These are phyloP conservation scores for Termitomyces sp. DNA, from an alignment of 768 basidiomycete genomes.

Conservation along the genomic window DNA sequence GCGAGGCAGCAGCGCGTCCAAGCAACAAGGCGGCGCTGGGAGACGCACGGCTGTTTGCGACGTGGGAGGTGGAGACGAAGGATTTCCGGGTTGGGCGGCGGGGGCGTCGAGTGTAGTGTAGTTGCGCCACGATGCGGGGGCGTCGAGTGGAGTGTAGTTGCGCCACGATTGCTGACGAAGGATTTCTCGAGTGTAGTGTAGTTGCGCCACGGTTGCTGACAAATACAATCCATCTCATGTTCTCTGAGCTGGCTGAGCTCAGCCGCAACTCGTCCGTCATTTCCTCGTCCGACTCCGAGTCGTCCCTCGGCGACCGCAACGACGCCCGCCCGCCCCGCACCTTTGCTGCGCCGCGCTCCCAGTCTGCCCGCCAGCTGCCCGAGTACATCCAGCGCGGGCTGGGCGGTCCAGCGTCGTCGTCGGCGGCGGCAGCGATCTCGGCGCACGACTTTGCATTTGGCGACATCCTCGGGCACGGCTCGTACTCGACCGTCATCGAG, in stretches of 20 bases:
- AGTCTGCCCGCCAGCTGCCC: constrained; percentile 25
- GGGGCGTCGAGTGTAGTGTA: constrained; percentile 15
- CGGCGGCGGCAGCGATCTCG: constrained; percentile 28
- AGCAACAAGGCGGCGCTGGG: constrained; percentile 36
- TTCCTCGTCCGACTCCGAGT: constrained; percentile 55
- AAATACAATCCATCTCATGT: constrained; percentile 5
- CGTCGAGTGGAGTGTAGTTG: not conserved
- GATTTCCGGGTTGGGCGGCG: constrained; percentile 40
- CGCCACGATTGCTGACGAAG: too few species aligned
- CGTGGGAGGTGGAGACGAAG: constrained; percentile 56
- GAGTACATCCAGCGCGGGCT: constrained; percentile 60
- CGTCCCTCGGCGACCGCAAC: constrained; percentile 34
- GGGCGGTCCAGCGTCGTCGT: constrained; percentile 22
- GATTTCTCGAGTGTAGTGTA: too few species aligned
- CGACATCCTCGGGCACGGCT: constrained; percentile 74
- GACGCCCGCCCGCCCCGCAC: constrained; percentile 50
- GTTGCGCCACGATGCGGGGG: too few species aligned
- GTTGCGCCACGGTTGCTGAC: constrained; percentile 1
- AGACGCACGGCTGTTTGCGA: constrained; percentile 52
- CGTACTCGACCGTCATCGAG: constrained; percentile 65
- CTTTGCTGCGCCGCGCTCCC: constrained; percentile 63
- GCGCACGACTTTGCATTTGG: constrained; percentile 73
- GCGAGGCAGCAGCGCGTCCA: constrained; percentile 16
- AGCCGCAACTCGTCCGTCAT: constrained; percentile 78
- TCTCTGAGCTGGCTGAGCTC: constrained; percentile 50